These are phyloP conservation scores for Comarum palustre DNA, from an alignment of 306 rosid genomes.

Conservation along the genomic window DNA sequence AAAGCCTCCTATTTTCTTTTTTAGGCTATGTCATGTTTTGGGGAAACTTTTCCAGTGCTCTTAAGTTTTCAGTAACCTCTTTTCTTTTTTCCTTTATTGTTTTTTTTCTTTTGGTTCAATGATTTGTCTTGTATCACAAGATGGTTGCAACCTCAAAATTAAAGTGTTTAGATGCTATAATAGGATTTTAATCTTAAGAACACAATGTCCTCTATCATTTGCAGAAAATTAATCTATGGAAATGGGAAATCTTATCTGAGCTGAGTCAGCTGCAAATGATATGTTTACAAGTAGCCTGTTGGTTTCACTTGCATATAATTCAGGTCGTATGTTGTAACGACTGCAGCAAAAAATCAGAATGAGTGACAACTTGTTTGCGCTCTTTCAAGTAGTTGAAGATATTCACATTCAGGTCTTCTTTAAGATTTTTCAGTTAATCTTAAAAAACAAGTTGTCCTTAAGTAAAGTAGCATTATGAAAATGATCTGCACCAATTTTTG, in stretches of 20 bases:
- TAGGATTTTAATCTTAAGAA: constrained; percentile 2
- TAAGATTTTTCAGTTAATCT: background rate
- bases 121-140: background rate
- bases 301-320: background rate
- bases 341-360: background rate
- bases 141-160: background rate
- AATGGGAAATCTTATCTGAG: background rate
- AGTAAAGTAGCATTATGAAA: background rate
- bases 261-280: constrained; percentile 9
- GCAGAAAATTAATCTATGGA: background rate
- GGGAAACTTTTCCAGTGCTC: background rate
- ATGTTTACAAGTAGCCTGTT: background rate
- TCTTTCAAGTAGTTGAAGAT: background rate
- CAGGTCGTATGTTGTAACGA: background rate
- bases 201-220: background rate
- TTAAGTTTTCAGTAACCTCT: background rate
- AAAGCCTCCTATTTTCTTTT: background rate
- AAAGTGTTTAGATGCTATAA: background rate
- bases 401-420: background rate
- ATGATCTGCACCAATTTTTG: background rate
- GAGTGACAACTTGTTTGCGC: background rate
- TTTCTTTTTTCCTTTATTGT: background rate
- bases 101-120: background rate
- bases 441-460: background rate
- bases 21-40: background rate